phyloP scores from a whole-genome alignment of 2,329 filamentous ascomycete genomes.

The Alternaria tenuissima region DNA sequence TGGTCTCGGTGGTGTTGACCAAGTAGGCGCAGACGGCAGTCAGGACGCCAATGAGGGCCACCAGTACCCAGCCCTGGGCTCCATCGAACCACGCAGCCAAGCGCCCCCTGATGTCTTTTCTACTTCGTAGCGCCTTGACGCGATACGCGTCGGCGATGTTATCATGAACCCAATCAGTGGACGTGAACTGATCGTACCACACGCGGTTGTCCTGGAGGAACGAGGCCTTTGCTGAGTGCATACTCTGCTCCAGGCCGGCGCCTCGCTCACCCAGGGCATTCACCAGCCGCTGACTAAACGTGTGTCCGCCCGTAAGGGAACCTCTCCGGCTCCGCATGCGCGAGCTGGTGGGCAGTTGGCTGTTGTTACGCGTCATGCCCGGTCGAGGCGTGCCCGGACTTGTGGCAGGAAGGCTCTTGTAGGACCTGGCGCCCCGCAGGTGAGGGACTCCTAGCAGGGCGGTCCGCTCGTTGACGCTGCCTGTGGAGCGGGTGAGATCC shows the following conservation, averaged over 20 bases:
- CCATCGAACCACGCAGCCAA: constrained; percentile 81
- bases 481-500: constrained; percentile 42
- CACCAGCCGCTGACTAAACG: constrained; percentile 61
- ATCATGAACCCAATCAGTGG: constrained; percentile 98
- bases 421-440: constrained; percentile 45
- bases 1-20: constrained; percentile 85
- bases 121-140: constrained; percentile 79
- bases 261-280: constrained; percentile 64
- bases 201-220: constrained; percentile 83
- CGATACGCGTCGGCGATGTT: constrained; percentile 93
- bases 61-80: constrained; percentile 92
- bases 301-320: constrained; percentile 41
- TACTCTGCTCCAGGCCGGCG: constrained; percentile 60
- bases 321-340: constrained; percentile 45
- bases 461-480: constrained; percentile 57
- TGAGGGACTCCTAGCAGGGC: constrained; percentile 54
- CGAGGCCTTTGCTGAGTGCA: constrained; percentile 71
- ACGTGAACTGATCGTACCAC: constrained; percentile 99
- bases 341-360: constrained; percentile 41
- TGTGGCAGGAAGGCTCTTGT: constrained; percentile 54
- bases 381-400: constrained; percentile 54
- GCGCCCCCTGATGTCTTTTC: constrained; percentile 86
- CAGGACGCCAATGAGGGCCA: constrained; percentile 85
- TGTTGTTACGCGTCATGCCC: constrained; percentile 49
- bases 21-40: constrained; percentile 87